These are phyloP conservation scores for Hemileccinum impolitum DNA, from an alignment of 768 basidiomycete genomes.

Conservation along the genomic window DNA sequence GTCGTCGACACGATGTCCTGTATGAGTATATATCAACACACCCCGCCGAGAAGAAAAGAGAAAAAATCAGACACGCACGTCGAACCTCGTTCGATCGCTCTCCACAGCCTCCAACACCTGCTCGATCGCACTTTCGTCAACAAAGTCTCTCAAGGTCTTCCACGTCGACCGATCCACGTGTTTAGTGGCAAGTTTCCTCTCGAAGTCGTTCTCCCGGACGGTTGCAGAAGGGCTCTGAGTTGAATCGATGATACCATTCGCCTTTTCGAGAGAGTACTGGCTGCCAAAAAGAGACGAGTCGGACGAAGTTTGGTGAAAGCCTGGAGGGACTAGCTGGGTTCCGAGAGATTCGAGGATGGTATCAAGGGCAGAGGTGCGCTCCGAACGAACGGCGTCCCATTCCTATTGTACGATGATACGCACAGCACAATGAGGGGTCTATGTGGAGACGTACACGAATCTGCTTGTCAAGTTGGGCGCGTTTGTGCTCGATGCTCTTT, in stretches of 20 bases:
- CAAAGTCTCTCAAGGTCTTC: slow-evolving; percentile 85
- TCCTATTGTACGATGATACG: slow-evolving; percentile 39
- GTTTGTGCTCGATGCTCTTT: slow-evolving; percentile 71
- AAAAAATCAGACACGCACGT: slow-evolving; percentile 43
- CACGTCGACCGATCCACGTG: slow-evolving; percentile 53
- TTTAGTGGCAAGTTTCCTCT: slow-evolving; percentile 16
- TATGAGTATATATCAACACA: not conserved
- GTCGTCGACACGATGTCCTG: slow-evolving; percentile 63
- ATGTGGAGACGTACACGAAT: slow-evolving; percentile 47
- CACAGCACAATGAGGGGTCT: too few relatives aligned
- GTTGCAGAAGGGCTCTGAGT: slow-evolving; percentile 30
- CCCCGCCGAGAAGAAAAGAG: not conserved
- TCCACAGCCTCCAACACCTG: slow-evolving; percentile 73
- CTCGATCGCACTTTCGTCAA: slow-evolving; percentile 79
- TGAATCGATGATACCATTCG: slow-evolving; percentile 38
- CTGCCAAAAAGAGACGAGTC: slow-evolving; percentile 80
- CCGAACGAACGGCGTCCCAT: slow-evolving; percentile 65
- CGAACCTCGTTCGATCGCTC: slow-evolving; percentile 59
- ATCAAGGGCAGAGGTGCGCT: slow-evolving; percentile 64
- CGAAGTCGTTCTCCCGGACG: slow-evolving; percentile 22
- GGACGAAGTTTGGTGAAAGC: slow-evolving; percentile 63
- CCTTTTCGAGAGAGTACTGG: slow-evolving; percentile 53
- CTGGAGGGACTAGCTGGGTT: slow-evolving; percentile 69
- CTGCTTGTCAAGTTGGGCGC: slow-evolving; percentile 53
- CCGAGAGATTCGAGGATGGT: slow-evolving; percentile 68